phyloP scores from a whole-genome alignment of 306 rosid genomes.

The Fagus sylvatica region DNA sequence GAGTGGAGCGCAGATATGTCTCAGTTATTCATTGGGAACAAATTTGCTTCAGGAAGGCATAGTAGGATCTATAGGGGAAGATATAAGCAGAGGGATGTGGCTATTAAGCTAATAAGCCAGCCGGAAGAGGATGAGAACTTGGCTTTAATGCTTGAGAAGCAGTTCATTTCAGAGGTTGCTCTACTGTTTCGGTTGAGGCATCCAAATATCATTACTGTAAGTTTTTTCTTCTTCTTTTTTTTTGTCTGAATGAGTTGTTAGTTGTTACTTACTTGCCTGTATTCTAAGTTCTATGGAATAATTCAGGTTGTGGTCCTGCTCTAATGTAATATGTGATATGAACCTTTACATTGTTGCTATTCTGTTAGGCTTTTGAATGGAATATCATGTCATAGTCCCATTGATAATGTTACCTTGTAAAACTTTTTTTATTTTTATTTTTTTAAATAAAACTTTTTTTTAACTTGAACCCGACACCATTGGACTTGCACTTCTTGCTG shows the following conservation, averaged over 20 bases:
- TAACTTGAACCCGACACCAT: not conserved
- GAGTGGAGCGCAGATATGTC: constrained; percentile 99
- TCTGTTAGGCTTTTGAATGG: not conserved
- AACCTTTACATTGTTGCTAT: not conserved
- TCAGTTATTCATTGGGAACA: constrained; percentile 70
- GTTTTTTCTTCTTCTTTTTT: constrained; percentile 16
- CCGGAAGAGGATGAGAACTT: constrained; percentile 80
- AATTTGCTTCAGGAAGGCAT: constrained; percentile 83
- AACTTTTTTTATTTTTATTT: not conserved
- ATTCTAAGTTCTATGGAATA: not conserved
- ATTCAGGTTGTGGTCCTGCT: not conserved
- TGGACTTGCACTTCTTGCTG: not conserved
- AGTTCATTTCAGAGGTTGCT: constrained; percentile 87
- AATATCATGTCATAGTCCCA: not conserved
- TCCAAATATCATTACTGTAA: constrained; percentile 87
- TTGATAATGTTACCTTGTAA: not conserved
- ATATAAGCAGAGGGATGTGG: constrained; percentile 78
- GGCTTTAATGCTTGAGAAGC: constrained; percentile 76
- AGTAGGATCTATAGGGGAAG: constrained; percentile 92
- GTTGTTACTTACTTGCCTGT: not conserved
- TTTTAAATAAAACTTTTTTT: not conserved
- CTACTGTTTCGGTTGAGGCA: constrained; percentile 67
- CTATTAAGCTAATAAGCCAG: constrained; percentile 84
- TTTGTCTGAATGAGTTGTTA: not conserved
- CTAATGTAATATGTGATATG: not conserved